Conservation (phyloP, 352 stramenopile species). For the Thalassiosira sp. region DNA sequence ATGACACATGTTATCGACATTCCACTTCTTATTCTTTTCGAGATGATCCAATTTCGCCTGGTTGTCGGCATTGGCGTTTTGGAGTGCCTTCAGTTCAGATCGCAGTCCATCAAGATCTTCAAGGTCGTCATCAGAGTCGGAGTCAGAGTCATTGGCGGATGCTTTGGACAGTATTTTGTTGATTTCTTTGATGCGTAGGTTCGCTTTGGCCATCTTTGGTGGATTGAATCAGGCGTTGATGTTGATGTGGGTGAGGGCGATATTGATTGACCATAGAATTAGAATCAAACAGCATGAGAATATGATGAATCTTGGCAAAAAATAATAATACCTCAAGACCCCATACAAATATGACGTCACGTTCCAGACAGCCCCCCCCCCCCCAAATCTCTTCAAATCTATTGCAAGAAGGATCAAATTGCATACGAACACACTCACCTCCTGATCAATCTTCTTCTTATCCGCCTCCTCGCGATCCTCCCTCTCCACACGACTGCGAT, state of each 20-base stretch:
- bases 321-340: no score
- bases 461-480: slow-evolving; percentile 84
- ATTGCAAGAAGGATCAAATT: no score
- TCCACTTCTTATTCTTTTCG: slow-evolving; percentile 89
- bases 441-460: slow-evolving; percentile 79
- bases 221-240: no score
- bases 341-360: no score
- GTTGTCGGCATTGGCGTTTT: slow-evolving; percentile 59
- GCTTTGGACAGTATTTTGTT: slow-evolving; percentile 57
- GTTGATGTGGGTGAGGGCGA: no score
- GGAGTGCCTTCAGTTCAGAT: slow-evolving; percentile 79
- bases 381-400: no score
- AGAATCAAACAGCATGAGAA: no score
- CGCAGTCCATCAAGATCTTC: slow-evolving; percentile 80
- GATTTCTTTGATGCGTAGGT: slow-evolving; percentile 78
- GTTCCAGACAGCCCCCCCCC: no score
- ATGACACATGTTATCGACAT: slow-evolving; percentile 88
- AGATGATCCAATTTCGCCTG: slow-evolving; percentile 83
- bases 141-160: slow-evolving; percentile 36
- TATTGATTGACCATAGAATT: no score
- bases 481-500: slow-evolving; percentile 83
- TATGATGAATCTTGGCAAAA: no score
- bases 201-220: slow-evolving; percentile 72
- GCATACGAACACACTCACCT: slow-evolving; percentile 67
- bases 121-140: slow-evolving; percentile 80